phyloP scores from a whole-genome alignment of 768 basidiomycete genomes.

The Boletales sp. region DNA sequence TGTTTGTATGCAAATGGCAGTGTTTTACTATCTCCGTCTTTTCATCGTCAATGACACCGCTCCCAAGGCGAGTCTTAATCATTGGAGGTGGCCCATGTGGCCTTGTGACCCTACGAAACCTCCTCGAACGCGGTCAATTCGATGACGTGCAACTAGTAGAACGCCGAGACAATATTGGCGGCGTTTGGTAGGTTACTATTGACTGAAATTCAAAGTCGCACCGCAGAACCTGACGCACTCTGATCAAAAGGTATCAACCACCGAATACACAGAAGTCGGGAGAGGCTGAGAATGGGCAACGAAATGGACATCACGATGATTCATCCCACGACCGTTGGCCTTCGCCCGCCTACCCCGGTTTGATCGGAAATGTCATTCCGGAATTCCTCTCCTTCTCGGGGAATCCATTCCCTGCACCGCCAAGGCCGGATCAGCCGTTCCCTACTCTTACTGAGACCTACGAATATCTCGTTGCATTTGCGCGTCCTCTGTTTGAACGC shows the following conservation, averaged over 20 bases:
- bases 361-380: slow-evolving; percentile 51
- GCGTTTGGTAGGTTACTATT: slow-evolving; percentile 39
- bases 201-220: too few relatives aligned
- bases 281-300: too few relatives aligned
- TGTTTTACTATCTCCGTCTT: slow-evolving; percentile 3
- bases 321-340: slow-evolving; percentile 32
- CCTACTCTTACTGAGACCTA: slow-evolving; percentile 28
- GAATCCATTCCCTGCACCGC: slow-evolving; percentile 25
- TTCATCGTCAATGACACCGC: background rate
- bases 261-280: background rate
- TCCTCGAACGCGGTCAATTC: slow-evolving; percentile 39
- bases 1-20: background rate
- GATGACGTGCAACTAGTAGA: slow-evolving; percentile 45
- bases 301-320: background rate
- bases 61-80: slow-evolving; percentile 32
- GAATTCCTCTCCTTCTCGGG: slow-evolving; percentile 34
- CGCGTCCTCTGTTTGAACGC: slow-evolving; percentile 18
- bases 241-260: slow-evolving; percentile 13
- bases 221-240: too few relatives aligned
- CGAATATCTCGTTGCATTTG: slow-evolving; percentile 25
- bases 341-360: slow-evolving; percentile 44
- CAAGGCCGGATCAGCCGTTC: slow-evolving; percentile 24
- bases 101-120: slow-evolving; percentile 47
- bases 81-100: slow-evolving; percentile 48
- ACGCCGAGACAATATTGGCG: slow-evolving; percentile 44